Base-by-base conservation (phyloP, 1,139 yeast species). In the Magnusiomyces tetraspermus region DNA sequence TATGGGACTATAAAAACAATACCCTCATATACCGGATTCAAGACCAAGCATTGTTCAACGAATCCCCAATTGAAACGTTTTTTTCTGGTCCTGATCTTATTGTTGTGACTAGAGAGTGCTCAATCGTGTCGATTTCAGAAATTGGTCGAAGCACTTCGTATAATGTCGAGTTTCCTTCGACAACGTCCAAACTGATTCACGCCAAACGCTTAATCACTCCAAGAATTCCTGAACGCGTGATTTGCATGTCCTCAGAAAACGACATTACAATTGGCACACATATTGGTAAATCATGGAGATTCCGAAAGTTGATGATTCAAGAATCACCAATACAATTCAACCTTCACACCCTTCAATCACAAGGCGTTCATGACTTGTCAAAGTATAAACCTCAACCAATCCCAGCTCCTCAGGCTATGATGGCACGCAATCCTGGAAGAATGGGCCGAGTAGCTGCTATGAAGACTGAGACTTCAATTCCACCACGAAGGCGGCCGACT, bases 221-320 rank as follows among this genome's bases (percentile, higher is more conserved):
- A 2, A 75, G 94, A 63, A 81, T 85, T 31, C 82, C 80, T 60
- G 94, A 85, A 63, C 73, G 92, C 57, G 70, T 86, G 37, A 78
- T 86, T 1, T 78, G 82, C 54, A 75, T 78, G 43, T 71, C 80
- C 1, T 70, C 69, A 24, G 73, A 74, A 52, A 79, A 77, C 22
- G 77, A 77, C 41, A 60, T 86, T 17, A 68, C 83, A 13, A 80
- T 85, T 3, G 83, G 84, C 0, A 78, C 85, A 0, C 80, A 76
- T 5, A 75, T 83, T 11, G 82, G 83, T 57, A 82, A 82, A 60
- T 75, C 74, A 51, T 84, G 95, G 90, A 78, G 75, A 57, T 75
- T 79, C 44, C 68, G 83, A 56, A 69, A 70, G 21, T 70, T 84
- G 38, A 66, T 67, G 4, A 71, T 82, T n/a, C 74, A 75, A 46